Conservation (phyloP, 352 stramenopile species). For the Globisporangium canariense region DNA sequence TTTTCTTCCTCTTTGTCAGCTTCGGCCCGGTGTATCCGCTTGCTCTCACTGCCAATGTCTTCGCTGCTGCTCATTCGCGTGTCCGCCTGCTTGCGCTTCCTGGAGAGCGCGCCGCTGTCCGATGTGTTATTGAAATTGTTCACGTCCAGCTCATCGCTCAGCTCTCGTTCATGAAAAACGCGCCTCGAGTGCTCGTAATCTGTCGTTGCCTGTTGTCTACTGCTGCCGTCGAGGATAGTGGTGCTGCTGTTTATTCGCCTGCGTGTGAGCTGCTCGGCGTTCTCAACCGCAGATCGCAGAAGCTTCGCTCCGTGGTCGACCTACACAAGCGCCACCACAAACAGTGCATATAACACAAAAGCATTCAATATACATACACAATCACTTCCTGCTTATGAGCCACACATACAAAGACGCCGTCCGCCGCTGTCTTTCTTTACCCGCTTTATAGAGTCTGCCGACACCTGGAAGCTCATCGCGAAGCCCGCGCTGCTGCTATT, state of each 20-base stretch:
- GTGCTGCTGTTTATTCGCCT: slow-evolving; percentile 8
- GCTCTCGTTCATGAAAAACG: slow-evolving; percentile 3
- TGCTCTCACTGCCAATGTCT: slow-evolving; percentile 14
- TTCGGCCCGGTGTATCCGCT: slow-evolving; percentile 18
- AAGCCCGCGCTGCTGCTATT: slow-evolving; percentile 15
- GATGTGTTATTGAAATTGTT: not conserved
- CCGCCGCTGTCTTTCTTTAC: slow-evolving; percentile 27
- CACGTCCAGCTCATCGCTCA: slow-evolving; percentile 1
- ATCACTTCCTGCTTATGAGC: not conserved
- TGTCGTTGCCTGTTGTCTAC: not conserved
- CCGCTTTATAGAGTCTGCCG: slow-evolving; percentile 40
- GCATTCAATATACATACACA: not conserved
- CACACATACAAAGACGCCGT: not conserved
- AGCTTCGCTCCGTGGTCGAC: slow-evolving; percentile 27
- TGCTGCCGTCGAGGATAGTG: slow-evolving; percentile 5
- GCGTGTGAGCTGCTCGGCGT: slow-evolving; percentile 32
- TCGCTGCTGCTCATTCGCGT: slow-evolving; percentile 21
- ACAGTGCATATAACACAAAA: not conserved
- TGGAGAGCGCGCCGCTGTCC: not conserved
- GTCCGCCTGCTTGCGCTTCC: slow-evolving; percentile 14
- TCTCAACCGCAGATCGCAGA: slow-evolving; percentile 35
- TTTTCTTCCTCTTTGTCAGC: slow-evolving; percentile 9
- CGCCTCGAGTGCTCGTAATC: not conserved
- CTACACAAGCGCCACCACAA: not conserved
- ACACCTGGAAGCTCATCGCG: slow-evolving; percentile 52